Conservation (phyloP, 805 yeast species). For the Kurtzmaniella cleridarum region DNA sequence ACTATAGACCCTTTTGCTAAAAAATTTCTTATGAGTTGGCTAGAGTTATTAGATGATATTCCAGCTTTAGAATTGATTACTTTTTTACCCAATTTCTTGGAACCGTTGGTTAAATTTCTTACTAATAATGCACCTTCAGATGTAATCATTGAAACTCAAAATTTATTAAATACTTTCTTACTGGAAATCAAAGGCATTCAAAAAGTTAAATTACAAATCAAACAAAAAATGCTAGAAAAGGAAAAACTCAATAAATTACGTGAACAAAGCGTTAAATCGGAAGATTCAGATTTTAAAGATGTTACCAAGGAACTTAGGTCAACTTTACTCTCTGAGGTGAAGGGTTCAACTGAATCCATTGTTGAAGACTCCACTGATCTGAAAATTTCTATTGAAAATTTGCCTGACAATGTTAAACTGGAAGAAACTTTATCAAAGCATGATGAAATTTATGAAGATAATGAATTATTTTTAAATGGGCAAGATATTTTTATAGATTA, state of each 20-base stretch:
- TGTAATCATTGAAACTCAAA: conserved; percentile 79
- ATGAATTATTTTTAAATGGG: conserved; percentile 29
- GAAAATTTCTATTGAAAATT: conserved; percentile 32
- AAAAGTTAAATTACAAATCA: conserved; percentile 55
- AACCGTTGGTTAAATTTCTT: conserved; percentile 73
- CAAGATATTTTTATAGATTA: conserved; percentile 82
- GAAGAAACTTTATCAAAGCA: too few species aligned
- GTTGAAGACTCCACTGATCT: conserved; percentile 4
- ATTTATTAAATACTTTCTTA: conserved; percentile 65
- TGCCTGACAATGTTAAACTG: conserved; percentile 29
- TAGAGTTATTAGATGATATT: conserved; percentile 83
- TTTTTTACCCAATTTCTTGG: conserved; percentile 83
- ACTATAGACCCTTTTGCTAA: conserved; percentile 91
- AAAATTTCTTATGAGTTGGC: conserved; percentile 89
- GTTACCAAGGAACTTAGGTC: not conserved
- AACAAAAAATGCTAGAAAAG: conserved; percentile 15
- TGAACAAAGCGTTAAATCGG: conserved; percentile 10
- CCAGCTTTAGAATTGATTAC: conserved; percentile 87
- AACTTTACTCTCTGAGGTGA: too few species aligned
- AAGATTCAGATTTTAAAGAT: not conserved
- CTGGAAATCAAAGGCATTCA: conserved; percentile 78
- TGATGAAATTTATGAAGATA: conserved; percentile 11
- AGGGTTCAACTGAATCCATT: not conserved
- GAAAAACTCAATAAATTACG: conserved; percentile 12
- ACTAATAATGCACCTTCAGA: conserved; percentile 77